phyloP scores from a whole-genome alignment of 208 protist genomes.

The Blastocrithidia nonstop region DNA sequence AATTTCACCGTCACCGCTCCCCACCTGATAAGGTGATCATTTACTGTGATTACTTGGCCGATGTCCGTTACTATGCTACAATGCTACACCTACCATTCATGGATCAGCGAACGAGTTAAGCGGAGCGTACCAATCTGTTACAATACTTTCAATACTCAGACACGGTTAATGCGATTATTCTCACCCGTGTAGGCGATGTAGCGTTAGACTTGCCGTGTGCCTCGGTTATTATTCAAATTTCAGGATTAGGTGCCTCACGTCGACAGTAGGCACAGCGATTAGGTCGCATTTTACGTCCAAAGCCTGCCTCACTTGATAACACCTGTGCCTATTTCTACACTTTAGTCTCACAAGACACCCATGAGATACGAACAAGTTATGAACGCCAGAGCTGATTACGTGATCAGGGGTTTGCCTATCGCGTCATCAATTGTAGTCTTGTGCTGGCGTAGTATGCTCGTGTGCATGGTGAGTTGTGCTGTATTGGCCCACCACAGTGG shows the following conservation, averaged over 20 bases:
- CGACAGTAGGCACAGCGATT: constrained; percentile 96
- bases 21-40: constrained; percentile 87
- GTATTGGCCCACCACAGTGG: constrained; percentile 67
- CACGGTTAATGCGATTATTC: constrained; percentile 91
- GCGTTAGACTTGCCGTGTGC: constrained; percentile 97
- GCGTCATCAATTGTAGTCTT: constrained; percentile 37
- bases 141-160: constrained; percentile 72
- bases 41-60: constrained; percentile 81
- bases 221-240: constrained; percentile 99
- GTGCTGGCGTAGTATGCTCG: constrained; percentile 30
- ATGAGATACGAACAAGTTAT: constrained; percentile 92
- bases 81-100: constrained; percentile 80
- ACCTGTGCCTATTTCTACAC: constrained; percentile 98
- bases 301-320: constrained; percentile 87
- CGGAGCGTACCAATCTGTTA: constrained; percentile 66
- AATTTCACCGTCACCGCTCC: constrained; percentile 89
- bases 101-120: constrained; percentile 64
- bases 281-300: constrained; percentile 91
- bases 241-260: constrained; percentile 90
- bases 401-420: constrained; percentile 89
- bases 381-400: constrained; percentile 98
- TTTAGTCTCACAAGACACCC: constrained; percentile 93
- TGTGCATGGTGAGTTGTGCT: constrained; percentile 42
- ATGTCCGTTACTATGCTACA: constrained; percentile 67
- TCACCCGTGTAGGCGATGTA: constrained; percentile 95